Evolutionary conservation across 345 rosid species (phyloP), one percentile per base, ranked within the genome.

Genomic region (Eucalyptus leucophloia): DNA sequence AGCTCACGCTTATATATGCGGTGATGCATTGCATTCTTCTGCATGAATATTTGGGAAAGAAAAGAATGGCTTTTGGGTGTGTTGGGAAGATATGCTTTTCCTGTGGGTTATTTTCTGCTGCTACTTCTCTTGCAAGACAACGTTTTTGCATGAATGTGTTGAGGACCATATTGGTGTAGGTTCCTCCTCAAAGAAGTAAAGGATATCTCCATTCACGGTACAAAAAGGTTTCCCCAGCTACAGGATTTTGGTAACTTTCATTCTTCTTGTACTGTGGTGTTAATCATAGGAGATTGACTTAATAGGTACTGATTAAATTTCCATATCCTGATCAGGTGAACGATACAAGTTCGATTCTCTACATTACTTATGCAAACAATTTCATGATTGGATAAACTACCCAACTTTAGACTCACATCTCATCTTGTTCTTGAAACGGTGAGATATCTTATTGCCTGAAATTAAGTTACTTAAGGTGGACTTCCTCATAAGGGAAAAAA

Each of bases 21-120:
- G 3, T 40, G 83, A 34, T 69, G 26, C 58, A 50, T 50, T n/a
- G 40, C 44, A 13, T 51, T 86, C 87, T 15, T 86, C 12, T 51
- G 23, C 60, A 86, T 32, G 40, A 86, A 51, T 18, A 51, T 49
- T 12, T 12, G 60, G 44, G 60, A 86, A 49, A 49, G 87, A 21
- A 87, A 77, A 37, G 83, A 37, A 77, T 40, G 83, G 28, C 65
- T 49, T 86, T 86, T 19, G 40, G 28, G 47, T 77, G 83, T 77
- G 83, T 86, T 17, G 88, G 88, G 62, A 86, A 86, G 88, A 24
- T 86, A 86, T 86, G 37, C 88, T 51, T 86, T 86, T 51, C 88
- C 16, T 21, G 34, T 45, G 21, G 45, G 47, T 86, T 86, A 19
- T 12, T 12, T 24, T 86, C 88, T 86, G 83, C 28, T 1, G 47